Percentiles rank a stretch among this genome's conserved stretches.
These are phyloP conservation scores for Metarhizium album DNA, from an alignment of 2,329 filamentous ascomycete species.

Conservation along the genomic window DNA sequence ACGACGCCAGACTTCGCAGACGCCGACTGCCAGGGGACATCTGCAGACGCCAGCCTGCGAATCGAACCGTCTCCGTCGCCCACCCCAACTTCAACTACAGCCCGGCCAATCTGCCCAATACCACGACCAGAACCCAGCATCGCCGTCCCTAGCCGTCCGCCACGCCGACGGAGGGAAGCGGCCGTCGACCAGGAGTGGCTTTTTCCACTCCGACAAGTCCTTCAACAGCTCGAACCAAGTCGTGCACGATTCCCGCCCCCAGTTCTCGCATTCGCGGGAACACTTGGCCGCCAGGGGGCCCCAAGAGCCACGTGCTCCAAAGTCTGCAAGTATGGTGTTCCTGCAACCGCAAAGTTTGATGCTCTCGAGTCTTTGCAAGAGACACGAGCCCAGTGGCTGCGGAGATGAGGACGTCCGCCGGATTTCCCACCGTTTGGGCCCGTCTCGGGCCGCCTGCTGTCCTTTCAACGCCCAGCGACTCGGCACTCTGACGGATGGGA, in stretches of 20 bases:
- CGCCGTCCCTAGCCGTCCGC: conserved; percentile 7
- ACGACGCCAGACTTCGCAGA: conserved; percentile 11
- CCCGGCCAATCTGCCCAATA: conserved; percentile 14
- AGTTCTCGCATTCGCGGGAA: conserved; percentile 25
- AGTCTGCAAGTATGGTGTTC: conserved; percentile 22
- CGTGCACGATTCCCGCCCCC: conserved; percentile 20
- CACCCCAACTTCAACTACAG: conserved; percentile 11
- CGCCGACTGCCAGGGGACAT: conserved; percentile 12
- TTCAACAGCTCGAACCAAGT: conserved; percentile 29
- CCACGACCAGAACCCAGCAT: conserved; percentile 1
- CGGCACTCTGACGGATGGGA: not conserved
- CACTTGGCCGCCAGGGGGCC: conserved; percentile 27
- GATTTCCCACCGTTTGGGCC: not conserved
- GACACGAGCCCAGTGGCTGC: not conserved
- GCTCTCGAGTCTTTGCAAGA: not conserved
- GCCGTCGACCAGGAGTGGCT: conserved; percentile 36
- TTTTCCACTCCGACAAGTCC: conserved; percentile 40
- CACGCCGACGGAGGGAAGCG: not conserved
- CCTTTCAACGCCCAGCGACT: not conserved
- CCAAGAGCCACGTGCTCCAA: conserved; percentile 19
- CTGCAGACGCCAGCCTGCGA: conserved; percentile 10
- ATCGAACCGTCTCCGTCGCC: conserved; percentile 8
- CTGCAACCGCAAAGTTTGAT: not conserved
- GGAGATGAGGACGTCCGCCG: not conserved
- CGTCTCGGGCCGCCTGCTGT: not conserved